phyloP scores from a whole-genome alignment of 768 basidiomycete species.

The Amanita pseudoporphyria region DNA sequence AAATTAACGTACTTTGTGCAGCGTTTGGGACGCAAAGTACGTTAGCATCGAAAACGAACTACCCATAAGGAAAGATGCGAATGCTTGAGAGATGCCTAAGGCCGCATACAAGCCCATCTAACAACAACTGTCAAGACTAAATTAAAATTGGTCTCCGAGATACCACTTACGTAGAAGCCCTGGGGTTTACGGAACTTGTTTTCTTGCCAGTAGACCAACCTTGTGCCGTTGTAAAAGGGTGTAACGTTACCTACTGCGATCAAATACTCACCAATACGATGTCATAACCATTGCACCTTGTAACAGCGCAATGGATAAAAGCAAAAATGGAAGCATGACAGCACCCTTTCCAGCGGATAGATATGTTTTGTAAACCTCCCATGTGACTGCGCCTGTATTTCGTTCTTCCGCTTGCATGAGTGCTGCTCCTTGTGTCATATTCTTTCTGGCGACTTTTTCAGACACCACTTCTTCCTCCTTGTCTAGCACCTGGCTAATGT shows the following conservation, averaged over 20 bases:
- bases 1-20: slow-evolving; percentile 47
- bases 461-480: slow-evolving; percentile 21
- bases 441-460: slow-evolving; percentile 21
- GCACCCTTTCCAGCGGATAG: slow-evolving; percentile 58
- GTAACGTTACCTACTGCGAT: neutral
- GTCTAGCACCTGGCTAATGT: slow-evolving; percentile 25
- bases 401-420: slow-evolving; percentile 85
- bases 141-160: neutral
- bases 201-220: slow-evolving; percentile 86
- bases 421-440: slow-evolving; percentile 29
- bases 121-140: neutral
- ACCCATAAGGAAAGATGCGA: slow-evolving; percentile 62
- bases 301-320: slow-evolving; percentile 50
- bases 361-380: slow-evolving; percentile 50
- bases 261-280: slow-evolving; percentile 54
- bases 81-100: slow-evolving; percentile 62
- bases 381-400: slow-evolving; percentile 61
- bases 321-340: slow-evolving; percentile 54
- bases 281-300: slow-evolving; percentile 67
- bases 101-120: slow-evolving; percentile 79
- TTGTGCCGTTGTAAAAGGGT: slow-evolving; percentile 16
- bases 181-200: slow-evolving; percentile 44
- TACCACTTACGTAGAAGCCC: slow-evolving; percentile 61
- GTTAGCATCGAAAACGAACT: slow-evolving; percentile 54
- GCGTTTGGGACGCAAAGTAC: slow-evolving; percentile 63